Base-by-base conservation (phyloP, 768 basidiomycete genomes). In the Tulasnella sp. region DNA sequence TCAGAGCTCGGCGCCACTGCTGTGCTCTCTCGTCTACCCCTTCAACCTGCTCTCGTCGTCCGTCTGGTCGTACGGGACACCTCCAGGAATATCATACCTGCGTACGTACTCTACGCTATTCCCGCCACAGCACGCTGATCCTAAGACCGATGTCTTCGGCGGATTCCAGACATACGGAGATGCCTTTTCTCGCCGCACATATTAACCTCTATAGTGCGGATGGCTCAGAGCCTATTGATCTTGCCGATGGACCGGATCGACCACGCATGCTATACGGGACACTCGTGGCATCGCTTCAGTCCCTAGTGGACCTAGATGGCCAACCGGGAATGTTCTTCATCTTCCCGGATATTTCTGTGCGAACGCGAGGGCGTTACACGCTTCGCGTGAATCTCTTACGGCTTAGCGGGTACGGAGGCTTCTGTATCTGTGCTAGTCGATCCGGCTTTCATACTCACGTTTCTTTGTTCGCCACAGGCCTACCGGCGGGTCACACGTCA, bases 301-400 rank as follows among this genome's bases (percentile, higher is more conserved):
- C 84, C 51, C 74, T 92, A 66, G 81, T 85, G 63, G 88, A 95
- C 70, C 76, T 86, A 41, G 82, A 87, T 69, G 88, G 88, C 59
- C 82, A 84, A 51, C 76, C 77, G 66, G 86, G 91, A n/a, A 74
- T 88, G 47, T 93, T 87, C 70, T 93, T 96, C 67, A 72, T 92
- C 56, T 96, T 94, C 67, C 85, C 92, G 5, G 92, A 96, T 71
- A 88, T 89, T 66, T 90, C 88, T 69, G 81, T 95, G 59, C 80
- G 88, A 17, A 80, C 79, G 74, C 76, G 80, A 24, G 92, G 92
- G 7, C 78, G 76, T 17, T 96, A 84, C 73, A 80, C 82, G 67
- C 76, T 94, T 56, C 80, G 82, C 53, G 77, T 91, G 56, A 83
- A 79, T 51, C 76, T 94, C 53, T 75, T 88, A 70, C 79, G 80